Evolutionary conservation across 495 filamentous ascomycete species (phyloP), one percentile per base, ranked within the genome.

Genomic region (Aspergillus cavernicola): DNA sequence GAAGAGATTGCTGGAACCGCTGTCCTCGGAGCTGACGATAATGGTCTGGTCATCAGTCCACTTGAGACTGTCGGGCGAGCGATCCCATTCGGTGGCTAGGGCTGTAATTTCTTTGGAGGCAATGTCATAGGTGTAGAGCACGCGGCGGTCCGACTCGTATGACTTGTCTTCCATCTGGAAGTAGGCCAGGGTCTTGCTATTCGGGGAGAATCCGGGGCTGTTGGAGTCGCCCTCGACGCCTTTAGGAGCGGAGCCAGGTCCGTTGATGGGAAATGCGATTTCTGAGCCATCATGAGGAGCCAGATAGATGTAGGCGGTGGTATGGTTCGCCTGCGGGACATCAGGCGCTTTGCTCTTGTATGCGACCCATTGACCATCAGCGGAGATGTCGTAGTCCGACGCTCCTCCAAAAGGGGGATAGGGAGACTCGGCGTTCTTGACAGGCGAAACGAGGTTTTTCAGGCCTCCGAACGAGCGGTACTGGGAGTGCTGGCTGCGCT

Each of bases 341-440:
- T 75, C 68, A 6, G 69, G 68, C 0, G 68, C 70, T 52, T 75
- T 75, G 61, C 68, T 73, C 59, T 71, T 70, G 65, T 70, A 73
- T 4, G 66, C 64, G 24, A 73, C 69, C 64, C 58, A 68, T 44
- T 66, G 65, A 18, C 73, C 73, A 38, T 74, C 59, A 1, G 66
- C 53, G 4, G 71, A 72, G 42, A 76, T 51, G 31, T 73, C 68
- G 38, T 74, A 76, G 56, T 76, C 73, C 0, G 69, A 66, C 8
- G 63, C 55, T 36, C 62, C 66, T 5, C 72, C 69, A 44, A 70
- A 73, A 4, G 73, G 72, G 16, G 71, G 73, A 32, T 67, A 72
- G 0, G 76, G 76, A 6, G 65, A 66, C 53, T 79, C 76, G 7
- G 74, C 67, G 44, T 68, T 72, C 53, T 74, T 69, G 35, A 76